Percentiles rank a stretch among this genome's conserved stretches.
Evolutionary conservation across 2,329 filamentous ascomycete species (phyloP).

Genomic region (Fusarium falciforme): DNA sequence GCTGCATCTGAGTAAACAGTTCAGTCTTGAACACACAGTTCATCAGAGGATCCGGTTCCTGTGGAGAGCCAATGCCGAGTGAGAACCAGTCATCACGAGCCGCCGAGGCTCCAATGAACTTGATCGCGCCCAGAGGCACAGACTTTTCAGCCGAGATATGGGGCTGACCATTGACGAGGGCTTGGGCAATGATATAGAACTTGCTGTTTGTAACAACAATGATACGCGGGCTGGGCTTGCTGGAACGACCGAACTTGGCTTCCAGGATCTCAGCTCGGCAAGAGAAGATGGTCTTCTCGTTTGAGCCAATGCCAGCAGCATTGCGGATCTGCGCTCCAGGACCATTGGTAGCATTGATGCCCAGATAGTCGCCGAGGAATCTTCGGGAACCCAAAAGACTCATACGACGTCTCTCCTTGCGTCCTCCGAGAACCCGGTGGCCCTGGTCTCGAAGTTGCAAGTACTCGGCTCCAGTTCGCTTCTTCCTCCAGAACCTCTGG

Average conservation of each 20-base stretch:
- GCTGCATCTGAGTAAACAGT: slow-evolving; percentile 91
- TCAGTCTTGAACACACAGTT: slow-evolving; percentile 97
- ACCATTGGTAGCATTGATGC: slow-evolving; percentile 82
- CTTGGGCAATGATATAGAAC: slow-evolving; percentile 89
- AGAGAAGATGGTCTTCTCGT: slow-evolving; percentile 86
- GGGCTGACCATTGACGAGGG: slow-evolving; percentile 82
- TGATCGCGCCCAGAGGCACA: slow-evolving; percentile 87
- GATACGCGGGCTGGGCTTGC: slow-evolving; percentile 88
- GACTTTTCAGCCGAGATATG: slow-evolving; percentile 85
- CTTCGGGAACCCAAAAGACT: slow-evolving; percentile 91
- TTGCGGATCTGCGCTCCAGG: slow-evolving; percentile 84
- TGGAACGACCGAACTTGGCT: slow-evolving; percentile 95
- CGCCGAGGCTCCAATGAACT: slow-evolving; percentile 84
- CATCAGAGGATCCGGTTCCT: slow-evolving; percentile 92
- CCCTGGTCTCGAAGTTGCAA: slow-evolving; percentile 89
- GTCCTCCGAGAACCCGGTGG: slow-evolving; percentile 81
- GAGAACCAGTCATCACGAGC: slow-evolving; percentile 97
- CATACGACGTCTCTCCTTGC: slow-evolving; percentile 91
- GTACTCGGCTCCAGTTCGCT: slow-evolving; percentile 89
- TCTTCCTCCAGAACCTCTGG: slow-evolving; percentile 94
- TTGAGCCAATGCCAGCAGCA: slow-evolving; percentile 75
- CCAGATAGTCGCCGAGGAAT: slow-evolving; percentile 95
- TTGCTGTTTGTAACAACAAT: slow-evolving; percentile 87
- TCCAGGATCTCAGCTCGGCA: slow-evolving; percentile 91
- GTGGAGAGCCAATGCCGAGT: slow-evolving; percentile 86